Base-by-base conservation (phyloP, 768 basidiomycete genomes). In the Collybia sp. region DNA sequence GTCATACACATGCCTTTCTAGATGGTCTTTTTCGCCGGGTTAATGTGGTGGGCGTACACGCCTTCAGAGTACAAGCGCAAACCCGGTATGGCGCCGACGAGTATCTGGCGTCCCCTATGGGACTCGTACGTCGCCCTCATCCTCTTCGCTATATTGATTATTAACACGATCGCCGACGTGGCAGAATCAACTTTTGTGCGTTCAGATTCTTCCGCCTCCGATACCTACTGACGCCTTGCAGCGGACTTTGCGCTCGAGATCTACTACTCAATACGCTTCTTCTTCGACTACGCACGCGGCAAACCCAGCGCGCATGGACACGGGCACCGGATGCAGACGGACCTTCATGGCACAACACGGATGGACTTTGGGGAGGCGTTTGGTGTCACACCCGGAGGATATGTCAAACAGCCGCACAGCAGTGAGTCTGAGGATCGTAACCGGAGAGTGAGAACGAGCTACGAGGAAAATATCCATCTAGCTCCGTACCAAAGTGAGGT, bases 21-120 rank as follows among this genome's bases (percentile, higher is more conserved):
- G 87, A 93, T 93, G 91, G 81, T 92, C 38, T 68, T 91, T 58
- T 93, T 93, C 59, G 69, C 89, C 3, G 38, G 60, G 0, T 60
- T 85, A 38, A 93, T 93, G 86, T 76, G 78, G 69, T 93, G 88
- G 87, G 86, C 92, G 0, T 95, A 93, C 60, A 75, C 73, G 9
- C 71, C 73, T 51, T 71, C 65, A 0, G 91, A 93, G 53, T 94
- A 93, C 65, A 64, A 57, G 15, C 58, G 62, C n/a, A 50, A 66
- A 20, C 52, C 64, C 16, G 78, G 71, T 12, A 53, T 58, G 1
- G 57, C 58, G 6, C 62, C 73, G 33, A 88, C 83, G 1, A 72
- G 78, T 31, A 71, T 86, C 45, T 79, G 83, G 76, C 71, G 78
- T 30, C 84, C 90, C 1, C 63, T 93, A 15, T 82, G 76, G 80